Evolutionary conservation across 2,329 filamentous ascomycete species (phyloP).

Genomic region (Exophiala sideris): DNA sequence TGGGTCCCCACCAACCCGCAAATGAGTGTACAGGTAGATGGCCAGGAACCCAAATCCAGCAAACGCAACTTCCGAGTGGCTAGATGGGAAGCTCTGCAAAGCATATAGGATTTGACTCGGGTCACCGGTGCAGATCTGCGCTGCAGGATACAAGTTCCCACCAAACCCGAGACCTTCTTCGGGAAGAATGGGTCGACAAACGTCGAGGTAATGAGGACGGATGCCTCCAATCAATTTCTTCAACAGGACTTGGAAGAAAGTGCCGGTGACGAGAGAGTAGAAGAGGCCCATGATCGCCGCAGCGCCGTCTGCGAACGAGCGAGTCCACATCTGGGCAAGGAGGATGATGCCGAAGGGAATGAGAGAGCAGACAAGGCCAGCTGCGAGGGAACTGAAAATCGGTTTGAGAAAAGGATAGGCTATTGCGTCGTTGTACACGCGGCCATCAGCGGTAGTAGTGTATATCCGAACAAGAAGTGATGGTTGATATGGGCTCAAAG

Average conservation of each 20-base stretch:
- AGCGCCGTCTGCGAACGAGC: slow-evolving; percentile 21
- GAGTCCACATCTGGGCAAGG: slow-evolving; percentile 17
- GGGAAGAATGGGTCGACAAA: slow-evolving; percentile 21
- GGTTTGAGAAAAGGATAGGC: slow-evolving; percentile 22
- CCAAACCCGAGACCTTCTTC: slow-evolving; percentile 25
- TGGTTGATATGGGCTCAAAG: slow-evolving; percentile 8
- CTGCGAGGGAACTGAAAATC: slow-evolving; percentile 14
- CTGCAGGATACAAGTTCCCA: slow-evolving; percentile 56
- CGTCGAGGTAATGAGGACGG: slow-evolving; percentile 23
- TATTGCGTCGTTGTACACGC: slow-evolving; percentile 15
- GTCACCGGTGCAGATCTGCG: slow-evolving; percentile 67
- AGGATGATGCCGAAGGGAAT: slow-evolving; percentile 20
- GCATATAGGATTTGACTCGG: slow-evolving; percentile 73
- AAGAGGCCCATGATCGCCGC: slow-evolving; percentile 18
- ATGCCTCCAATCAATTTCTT: slow-evolving; percentile 26
- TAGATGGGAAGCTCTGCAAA: slow-evolving; percentile 78
- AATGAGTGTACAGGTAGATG: slow-evolving; percentile 66
- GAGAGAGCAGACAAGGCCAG: slow-evolving; percentile 15
- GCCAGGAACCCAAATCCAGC: slow-evolving; percentile 72
- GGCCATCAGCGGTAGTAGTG: slow-evolving; percentile 1
- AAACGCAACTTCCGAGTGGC: slow-evolving; percentile 77
- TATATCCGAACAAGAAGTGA: slow-evolving; percentile 12
- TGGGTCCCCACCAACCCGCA: slow-evolving; percentile 59
- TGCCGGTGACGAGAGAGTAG: slow-evolving; percentile 21
- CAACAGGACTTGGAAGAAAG: slow-evolving; percentile 21